Base-by-base conservation (phyloP, 306 rosid genomes). In the Glycine soja region DNA sequence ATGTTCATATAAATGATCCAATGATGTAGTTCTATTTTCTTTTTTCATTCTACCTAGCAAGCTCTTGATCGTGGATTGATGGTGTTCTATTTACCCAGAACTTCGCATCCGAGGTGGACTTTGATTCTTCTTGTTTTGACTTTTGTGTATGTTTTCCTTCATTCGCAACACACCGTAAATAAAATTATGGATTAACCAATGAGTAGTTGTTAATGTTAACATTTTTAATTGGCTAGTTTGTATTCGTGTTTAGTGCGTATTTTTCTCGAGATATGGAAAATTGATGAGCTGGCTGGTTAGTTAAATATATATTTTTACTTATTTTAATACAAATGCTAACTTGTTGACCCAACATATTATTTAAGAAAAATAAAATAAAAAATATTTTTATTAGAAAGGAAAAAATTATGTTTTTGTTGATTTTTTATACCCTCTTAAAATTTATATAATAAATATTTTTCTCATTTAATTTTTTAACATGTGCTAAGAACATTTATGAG, bases 1-100 rank as follows among this genome's bases (percentile, higher is more conserved):
- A 53, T 76, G 58, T 15, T 34, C 42, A 65, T 76, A 43, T 78
- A 34, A 77, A 77, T 64, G 24, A n/a, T 50, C 16, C 43, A 18
- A 69, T 11, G 9, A 30, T 57, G 24, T 53, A 48, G 14, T 65
- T 64, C 24, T 7, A 8, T 3, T n/a, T 61, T 32, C 8, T 11
- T 36, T 30, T 47, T 0, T 65, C 7, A 3, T 9, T 59, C 54
- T 42, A 18, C 30, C 74, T 7, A 15, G 30, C 30, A 24, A 24
- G 3, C 14, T 66, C 24, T 38, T 67, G 4, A 38, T 38, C 50
- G 12, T n/a, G 3, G 6, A 2, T 57, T n/a, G 13, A 24, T n/a
- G 0, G 12, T 3, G 6, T 14, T 64, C 70, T 64, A n/a, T 12
- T 36, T 16, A 30, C 10, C 2, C 16, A 6, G 46, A 42, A 42